These are phyloP conservation scores for Larix kaempferi DNA, from an alignment of 75 land plant species.

Conservation along the genomic window DNA sequence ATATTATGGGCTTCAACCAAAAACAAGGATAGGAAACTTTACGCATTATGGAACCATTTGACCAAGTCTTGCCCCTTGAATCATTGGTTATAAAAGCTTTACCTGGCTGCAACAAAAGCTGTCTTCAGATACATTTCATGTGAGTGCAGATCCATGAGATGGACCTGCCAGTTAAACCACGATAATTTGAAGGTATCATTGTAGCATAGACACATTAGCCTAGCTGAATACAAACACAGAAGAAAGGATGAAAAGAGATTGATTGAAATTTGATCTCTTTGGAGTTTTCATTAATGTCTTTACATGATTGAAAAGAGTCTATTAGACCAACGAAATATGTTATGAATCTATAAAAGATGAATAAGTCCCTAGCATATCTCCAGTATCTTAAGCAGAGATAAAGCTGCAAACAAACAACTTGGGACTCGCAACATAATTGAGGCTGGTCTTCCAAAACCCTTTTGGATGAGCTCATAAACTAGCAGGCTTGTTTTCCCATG, in stretches of 20 bases:
- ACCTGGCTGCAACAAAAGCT: constrained; percentile 42
- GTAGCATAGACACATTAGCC: background rate
- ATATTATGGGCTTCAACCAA: background rate
- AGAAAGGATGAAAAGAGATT: too few relatives aligned
- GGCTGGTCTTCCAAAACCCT: constrained; percentile 40
- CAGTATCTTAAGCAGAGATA: background rate
- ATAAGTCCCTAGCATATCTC: background rate
- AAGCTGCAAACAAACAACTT: background rate
- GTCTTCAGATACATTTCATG: constrained; percentile 32
- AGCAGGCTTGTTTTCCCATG: constrained; percentile 21
- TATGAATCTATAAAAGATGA: too few relatives aligned
- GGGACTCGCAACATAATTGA: background rate
- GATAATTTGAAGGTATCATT: background rate
- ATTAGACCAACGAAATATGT: too few relatives aligned
- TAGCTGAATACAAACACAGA: background rate
- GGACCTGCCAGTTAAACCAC: constrained; percentile 23
- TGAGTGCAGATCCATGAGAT: constrained; percentile 25
- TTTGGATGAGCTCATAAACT: constrained; percentile 43
- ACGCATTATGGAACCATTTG: background rate
- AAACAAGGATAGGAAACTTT: too few relatives aligned
- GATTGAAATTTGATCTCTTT: too few relatives aligned
- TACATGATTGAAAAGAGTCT: too few relatives aligned
- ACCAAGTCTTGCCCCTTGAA: background rate
- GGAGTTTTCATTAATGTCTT: too few relatives aligned
- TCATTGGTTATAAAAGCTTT: background rate